Conservation (phyloP, 495 filamentous ascomycete species). For the Daldinia childiae region DNA sequence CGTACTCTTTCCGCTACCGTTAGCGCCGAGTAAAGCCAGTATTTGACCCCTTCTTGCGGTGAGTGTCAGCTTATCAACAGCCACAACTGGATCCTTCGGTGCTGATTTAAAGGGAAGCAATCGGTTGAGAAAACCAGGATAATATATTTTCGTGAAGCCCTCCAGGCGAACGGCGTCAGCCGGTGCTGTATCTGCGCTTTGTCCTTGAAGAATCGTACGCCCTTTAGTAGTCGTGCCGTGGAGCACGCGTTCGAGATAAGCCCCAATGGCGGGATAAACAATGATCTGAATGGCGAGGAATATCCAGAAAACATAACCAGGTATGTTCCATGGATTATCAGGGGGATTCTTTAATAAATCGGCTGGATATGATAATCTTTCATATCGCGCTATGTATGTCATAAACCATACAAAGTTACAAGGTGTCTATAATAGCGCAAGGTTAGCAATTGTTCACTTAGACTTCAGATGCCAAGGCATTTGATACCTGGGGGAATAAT, state of each 20-base stretch:
- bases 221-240: conserved; percentile 76
- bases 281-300: conserved; percentile 78
- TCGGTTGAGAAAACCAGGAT: conserved; percentile 68
- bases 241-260: conserved; percentile 73
- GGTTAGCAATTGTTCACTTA: background rate
- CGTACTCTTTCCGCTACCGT: conserved; percentile 87
- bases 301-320: conserved; percentile 73
- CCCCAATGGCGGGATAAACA: conserved; percentile 74
- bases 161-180: conserved; percentile 69
- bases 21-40: conserved; percentile 82
- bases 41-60: conserved; percentile 78
- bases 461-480: background rate
- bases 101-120: conserved; percentile 64
- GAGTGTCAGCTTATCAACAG: conserved; percentile 75
- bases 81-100: conserved; percentile 69
- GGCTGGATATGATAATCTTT: conserved; percentile 62
- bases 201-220: conserved; percentile 60
- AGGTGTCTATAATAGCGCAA: conserved; percentile 55
- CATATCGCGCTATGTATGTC: conserved; percentile 72
- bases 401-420: conserved; percentile 81
- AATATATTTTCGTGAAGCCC: conserved; percentile 77
- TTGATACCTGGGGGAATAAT: background rate
- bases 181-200: conserved; percentile 46
- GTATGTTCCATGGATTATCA: conserved; percentile 66
- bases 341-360: conserved; percentile 67